These are phyloP conservation scores for Ascochyta lentis DNA, from an alignment of 2,329 filamentous ascomycete genomes.

Conservation along the genomic window DNA sequence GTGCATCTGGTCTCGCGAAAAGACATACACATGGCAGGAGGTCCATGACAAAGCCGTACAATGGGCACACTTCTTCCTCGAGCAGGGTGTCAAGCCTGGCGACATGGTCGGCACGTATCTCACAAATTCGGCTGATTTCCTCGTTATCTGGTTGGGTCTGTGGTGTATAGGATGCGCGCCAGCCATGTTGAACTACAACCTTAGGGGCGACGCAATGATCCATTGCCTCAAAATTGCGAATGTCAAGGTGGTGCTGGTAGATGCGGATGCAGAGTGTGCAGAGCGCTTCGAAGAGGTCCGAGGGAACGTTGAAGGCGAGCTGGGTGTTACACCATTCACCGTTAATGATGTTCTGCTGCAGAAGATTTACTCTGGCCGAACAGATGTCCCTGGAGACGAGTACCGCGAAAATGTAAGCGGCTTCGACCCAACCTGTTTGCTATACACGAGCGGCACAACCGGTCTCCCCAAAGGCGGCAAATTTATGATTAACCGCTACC, in stretches of 20 bases:
- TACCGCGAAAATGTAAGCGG: constrained; percentile 60
- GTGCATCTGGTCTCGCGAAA: constrained; percentile 70
- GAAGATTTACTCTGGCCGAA: constrained; percentile 25
- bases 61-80: constrained; percentile 41
- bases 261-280: constrained; percentile 53
- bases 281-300: constrained; percentile 29
- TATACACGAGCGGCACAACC: constrained; percentile 79
- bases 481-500: constrained; percentile 36
- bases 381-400: constrained; percentile 57
- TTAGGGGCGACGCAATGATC: constrained; percentile 66
- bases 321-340: constrained; percentile 27
- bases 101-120: constrained; percentile 72
- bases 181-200: constrained; percentile 73
- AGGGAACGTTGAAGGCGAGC: constrained; percentile 25
- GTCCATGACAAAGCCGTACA: constrained; percentile 37
- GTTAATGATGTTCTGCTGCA: constrained; percentile 28
- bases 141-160: constrained; percentile 69
- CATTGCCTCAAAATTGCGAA: constrained; percentile 68
- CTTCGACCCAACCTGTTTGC: constrained; percentile 64
- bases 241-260: constrained; percentile 64
- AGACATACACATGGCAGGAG: constrained; percentile 49
- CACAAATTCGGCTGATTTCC: constrained; percentile 69
- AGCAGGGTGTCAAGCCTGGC: constrained; percentile 64
- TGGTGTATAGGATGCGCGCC: constrained; percentile 71
- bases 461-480: constrained; percentile 68